Evolutionary conservation across 768 basidiomycete genomes (phyloP), one percentile per base, ranked within the genome.

Genomic region (Collybia nuda): DNA sequence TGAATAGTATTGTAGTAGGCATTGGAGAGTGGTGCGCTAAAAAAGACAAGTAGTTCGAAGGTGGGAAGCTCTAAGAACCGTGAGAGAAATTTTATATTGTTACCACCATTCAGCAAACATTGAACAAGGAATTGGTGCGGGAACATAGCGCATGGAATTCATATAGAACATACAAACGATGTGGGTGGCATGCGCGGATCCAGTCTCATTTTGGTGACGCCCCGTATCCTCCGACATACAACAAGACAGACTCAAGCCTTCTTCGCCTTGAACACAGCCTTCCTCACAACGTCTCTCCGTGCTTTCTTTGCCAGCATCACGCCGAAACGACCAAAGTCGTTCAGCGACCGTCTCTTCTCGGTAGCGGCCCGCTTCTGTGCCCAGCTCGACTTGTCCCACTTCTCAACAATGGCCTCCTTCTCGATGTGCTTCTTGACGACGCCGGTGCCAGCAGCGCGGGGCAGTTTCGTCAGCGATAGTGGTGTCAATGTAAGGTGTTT

Each of bases 401-500:
- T 93, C 68, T 82, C 85, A 43, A 88, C 74, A 48, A 84, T 78
- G 32, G 75, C 87, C 69, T 93, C 87, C 73, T 93, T 87, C 73
- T 97, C 93, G 56, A 94, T 71, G 32, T 86, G 79, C 75, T 93
- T 96, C 75, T 84, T 86, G 65, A 98, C 80, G 55, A 77, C 78
- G 50, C 91, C 84, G 2, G 91, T 73, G 49, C 94, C 85, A 38
- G 96, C 92, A 44, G 70, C 90, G 58, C 94, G 93, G 65, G 95
- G 93, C 43, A 99, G 85, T 53, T 82, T 82, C 55, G 84, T 80
- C 59, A 98, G 77, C 60, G 82, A 76, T 70, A 94, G 77, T 51
- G 90, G 88, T 19, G 94, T 98, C 65, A 99, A 89, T 66, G 86
- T 82, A 62, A 98, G 80, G 74, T 97, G 87, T 68, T 89, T 89